Evolutionary conservation across 495 filamentous ascomycete species (phyloP).

Genomic region (Talaromyces proteolyticus): DNA sequence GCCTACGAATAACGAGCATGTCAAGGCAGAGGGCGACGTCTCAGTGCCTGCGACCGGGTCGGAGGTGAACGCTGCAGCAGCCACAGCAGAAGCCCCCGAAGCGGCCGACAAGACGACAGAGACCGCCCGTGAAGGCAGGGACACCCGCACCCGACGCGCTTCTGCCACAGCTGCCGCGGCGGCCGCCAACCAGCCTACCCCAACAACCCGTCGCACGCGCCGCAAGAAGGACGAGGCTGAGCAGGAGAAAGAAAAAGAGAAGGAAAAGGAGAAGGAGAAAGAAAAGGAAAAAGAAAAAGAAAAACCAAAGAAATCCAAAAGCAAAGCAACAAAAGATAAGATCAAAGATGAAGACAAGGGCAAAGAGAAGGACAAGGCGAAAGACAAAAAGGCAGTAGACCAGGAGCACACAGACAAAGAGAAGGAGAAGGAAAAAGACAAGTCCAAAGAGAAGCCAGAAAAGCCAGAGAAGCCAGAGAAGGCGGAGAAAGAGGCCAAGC

Average conservation of each 20-base stretch:
- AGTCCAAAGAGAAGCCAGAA: background rate
- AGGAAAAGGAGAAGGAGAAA: constrained; percentile 21
- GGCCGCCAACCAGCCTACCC: constrained; percentile 1
- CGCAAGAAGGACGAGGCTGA: constrained; percentile 39
- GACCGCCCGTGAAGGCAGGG: constrained; percentile 13
- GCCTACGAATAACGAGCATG: background rate
- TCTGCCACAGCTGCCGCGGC: constrained; percentile 15
- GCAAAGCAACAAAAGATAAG: no score
- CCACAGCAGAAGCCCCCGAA: constrained; percentile 15
- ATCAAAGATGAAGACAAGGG: constrained; percentile 9
- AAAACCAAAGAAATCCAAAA: constrained; percentile 20
- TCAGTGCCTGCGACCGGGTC: constrained; percentile 10
- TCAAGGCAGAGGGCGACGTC: constrained; percentile 4
- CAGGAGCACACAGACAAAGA: no score
- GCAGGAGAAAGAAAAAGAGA: constrained; percentile 20
- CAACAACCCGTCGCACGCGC: constrained; percentile 33
- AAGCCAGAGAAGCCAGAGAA: constrained; percentile 5
- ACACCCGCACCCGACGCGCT: constrained; percentile 20
- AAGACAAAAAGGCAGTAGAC: background rate
- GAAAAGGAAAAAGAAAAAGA: constrained; percentile 15
- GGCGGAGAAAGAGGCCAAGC: constrained; percentile 19
- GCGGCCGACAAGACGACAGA: constrained; percentile 7
- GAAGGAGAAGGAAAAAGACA: constrained; percentile 5
- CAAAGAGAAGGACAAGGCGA: constrained; percentile 3
- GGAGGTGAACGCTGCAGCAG: constrained; percentile 11